phyloP scores from a whole-genome alignment of 768 basidiomycete genomes.

The Mycena leptocephala region DNA sequence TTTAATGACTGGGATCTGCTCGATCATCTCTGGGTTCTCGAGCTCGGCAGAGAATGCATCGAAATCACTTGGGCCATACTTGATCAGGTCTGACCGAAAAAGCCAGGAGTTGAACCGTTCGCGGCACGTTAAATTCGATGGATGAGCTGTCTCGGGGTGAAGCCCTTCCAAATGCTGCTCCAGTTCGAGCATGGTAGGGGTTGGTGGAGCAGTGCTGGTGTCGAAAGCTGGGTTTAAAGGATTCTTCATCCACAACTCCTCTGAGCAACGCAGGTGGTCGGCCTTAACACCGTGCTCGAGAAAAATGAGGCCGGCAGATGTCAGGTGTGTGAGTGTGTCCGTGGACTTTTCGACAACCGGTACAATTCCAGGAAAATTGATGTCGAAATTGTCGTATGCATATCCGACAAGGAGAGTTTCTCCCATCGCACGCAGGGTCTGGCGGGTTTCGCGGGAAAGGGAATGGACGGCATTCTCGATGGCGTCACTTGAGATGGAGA shows the following conservation, averaged over 20 bases:
- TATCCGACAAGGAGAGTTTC: too few relatives aligned
- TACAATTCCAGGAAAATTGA: too few relatives aligned
- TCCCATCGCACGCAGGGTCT: too few relatives aligned
- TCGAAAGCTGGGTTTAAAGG: slow-evolving; percentile 38
- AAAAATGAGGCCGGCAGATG: slow-evolving; percentile 50
- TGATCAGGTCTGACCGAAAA: slow-evolving; percentile 43
- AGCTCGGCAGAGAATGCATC: slow-evolving; percentile 29
- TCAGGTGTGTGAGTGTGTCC: slow-evolving; percentile 49
- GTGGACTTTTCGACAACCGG: slow-evolving; percentile 47
- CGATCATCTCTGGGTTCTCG: slow-evolving; percentile 43
- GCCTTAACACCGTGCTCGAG: slow-evolving; percentile 43
- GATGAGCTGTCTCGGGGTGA: slow-evolving; percentile 34
- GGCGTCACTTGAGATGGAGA: slow-evolving; percentile 48
- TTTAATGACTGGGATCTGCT: too few relatives aligned
- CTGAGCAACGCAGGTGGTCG: too few relatives aligned
- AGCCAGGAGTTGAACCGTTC: slow-evolving; percentile 48
- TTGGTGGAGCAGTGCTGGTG: slow-evolving; percentile 1
- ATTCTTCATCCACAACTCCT: slow-evolving; percentile 52
- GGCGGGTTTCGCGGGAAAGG: too few relatives aligned
- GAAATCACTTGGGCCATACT: slow-evolving; percentile 45
- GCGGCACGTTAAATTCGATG: slow-evolving; percentile 38
- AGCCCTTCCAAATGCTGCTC: slow-evolving; percentile 35
- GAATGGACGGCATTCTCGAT: too few relatives aligned
- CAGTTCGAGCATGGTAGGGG: slow-evolving; percentile 32
- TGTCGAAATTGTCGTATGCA: too few relatives aligned